A percentile compares a stretch with the other conserved stretches of the same genome.
Evolutionary conservation across 2,329 filamentous ascomycete species (phyloP).

Genomic region (Fusarium sp.): DNA sequence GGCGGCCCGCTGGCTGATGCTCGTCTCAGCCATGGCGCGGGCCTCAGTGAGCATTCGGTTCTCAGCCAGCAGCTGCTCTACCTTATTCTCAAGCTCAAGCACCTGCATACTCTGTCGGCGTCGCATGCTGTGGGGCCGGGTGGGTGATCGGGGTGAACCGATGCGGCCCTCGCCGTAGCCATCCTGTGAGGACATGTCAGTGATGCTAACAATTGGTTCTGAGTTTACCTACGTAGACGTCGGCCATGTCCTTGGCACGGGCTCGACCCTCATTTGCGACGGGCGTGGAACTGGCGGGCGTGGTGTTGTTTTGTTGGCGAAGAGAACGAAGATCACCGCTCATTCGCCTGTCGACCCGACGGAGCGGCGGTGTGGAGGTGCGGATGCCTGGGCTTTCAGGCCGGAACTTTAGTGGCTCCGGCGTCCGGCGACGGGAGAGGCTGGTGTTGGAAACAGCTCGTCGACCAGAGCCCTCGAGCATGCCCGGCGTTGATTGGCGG

Average conservation of each 20-base stretch:
- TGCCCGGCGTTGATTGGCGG: constrained; percentile 36
- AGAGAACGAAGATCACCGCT: constrained; percentile 77
- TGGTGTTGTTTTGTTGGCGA: constrained; percentile 52
- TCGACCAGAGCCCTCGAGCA: constrained; percentile 45
- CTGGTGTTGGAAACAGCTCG: constrained; percentile 67
- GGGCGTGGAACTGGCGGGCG: constrained; percentile 63
- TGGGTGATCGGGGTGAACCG: constrained; percentile 90
- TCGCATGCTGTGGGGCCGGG: constrained; percentile 93
- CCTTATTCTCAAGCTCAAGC: constrained; percentile 86
- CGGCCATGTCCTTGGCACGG: constrained; percentile 87
- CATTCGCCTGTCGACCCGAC: constrained; percentile 74
- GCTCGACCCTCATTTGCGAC: constrained; percentile 89
- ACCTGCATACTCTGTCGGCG: constrained; percentile 98
- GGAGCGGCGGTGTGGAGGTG: constrained; percentile 74
- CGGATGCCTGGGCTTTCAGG: constrained; percentile 71
- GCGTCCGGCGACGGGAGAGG: constrained; percentile 63
- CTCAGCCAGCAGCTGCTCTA: constrained; percentile 88
- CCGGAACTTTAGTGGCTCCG: constrained; percentile 66
- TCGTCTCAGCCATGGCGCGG: constrained; percentile 75
- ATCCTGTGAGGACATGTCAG: constrained; percentile 69
- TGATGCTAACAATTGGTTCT: neutral
- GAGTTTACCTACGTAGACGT: constrained; percentile 86
- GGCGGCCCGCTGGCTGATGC: constrained; percentile 73
- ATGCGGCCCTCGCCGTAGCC: constrained; percentile 90
- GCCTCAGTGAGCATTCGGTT: constrained; percentile 84